Base-by-base conservation (phyloP, 1,139 yeast species). In the Citeromyces hawaiiensis region DNA sequence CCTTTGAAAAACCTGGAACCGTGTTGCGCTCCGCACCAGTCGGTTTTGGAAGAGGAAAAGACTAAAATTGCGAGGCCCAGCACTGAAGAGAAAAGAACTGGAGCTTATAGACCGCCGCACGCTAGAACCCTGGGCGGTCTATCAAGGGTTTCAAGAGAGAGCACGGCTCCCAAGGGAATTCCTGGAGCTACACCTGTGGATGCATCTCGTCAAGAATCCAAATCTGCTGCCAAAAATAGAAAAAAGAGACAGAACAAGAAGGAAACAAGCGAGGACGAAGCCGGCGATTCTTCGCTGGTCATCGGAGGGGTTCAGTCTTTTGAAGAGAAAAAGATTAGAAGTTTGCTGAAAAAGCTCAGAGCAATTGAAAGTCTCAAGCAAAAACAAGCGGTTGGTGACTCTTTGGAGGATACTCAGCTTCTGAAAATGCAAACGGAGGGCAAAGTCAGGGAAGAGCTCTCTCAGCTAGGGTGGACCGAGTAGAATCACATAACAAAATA, bases 41-140 rank as follows among this genome's bases (percentile, higher is more conserved):
- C 86, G 38, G 85, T 83, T 13, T 60, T 66, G 38, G 83, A 75
- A 41, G 51, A 71, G 52, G 66, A 67, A 31, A 65, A 70, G 46
- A 69, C 68, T 45, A 55, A 61, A 37, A 60, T 58, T 40, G 49
- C 57, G 30, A 44, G 41, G 77, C 77, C 53, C 79, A 83, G 36
- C 30, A 70, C 74, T 30, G 95, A 95, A 43, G 97, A 41, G 78
- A 77, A 53, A 79, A 83, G 36, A 27, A 70, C 74, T 31, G 95
- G 95, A 43, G 97, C 96, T 25, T 88, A 88, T 60, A 76, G 94
- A 58, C 97, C 97, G 27, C 97, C 97, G 7, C 96, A 87, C 59
- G 96, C 96, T 8, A 73, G 96, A 61, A 70, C 68, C 44, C 48
- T 58, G 25, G 52, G 52, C 13, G 31, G 32, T 13, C 15, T 19